A percentile compares a stretch with the other conserved stretches of the same genome.
Conservation (phyloP, 768 basidiomycete genomes). For the Collybia nuda region DNA sequence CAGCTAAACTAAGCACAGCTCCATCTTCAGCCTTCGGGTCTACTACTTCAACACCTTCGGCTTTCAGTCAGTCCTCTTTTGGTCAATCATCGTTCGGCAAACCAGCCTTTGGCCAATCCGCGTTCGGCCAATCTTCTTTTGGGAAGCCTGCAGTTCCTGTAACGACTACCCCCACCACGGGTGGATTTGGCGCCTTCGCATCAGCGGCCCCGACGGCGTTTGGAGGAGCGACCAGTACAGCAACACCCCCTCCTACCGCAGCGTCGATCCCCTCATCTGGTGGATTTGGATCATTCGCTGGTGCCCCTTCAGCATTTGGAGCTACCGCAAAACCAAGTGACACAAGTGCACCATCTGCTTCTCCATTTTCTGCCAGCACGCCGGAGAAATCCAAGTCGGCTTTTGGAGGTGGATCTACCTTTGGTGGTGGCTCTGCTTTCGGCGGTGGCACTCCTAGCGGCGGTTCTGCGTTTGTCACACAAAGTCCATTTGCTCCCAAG, state of each 20-base stretch:
- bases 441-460: background rate
- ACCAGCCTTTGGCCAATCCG: conserved; percentile 4
- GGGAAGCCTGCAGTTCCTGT: conserved; percentile 29
- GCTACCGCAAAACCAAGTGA: background rate
- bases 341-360: background rate
- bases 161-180: conserved; percentile 15
- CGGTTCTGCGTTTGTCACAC: background rate
- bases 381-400: background rate
- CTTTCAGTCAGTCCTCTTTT: conserved; percentile 13
- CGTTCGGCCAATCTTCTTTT: conserved; percentile 39
- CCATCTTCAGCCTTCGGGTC: conserved; percentile 4
- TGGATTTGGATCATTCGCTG: background rate
- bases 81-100: conserved; percentile 1
- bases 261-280: background rate
- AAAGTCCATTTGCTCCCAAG: background rate
- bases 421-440: too few species aligned
- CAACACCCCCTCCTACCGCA: background rate
- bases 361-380: background rate
- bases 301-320: background rate
- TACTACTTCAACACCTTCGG: conserved; percentile 14
- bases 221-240: conserved; percentile 1
- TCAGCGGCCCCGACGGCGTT: conserved; percentile 11
- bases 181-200: conserved; percentile 34
- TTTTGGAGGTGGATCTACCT: too few species aligned
- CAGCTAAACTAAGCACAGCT: background rate